Conservation (phyloP, 2,329 filamentous ascomycete genomes). For the Rhytidhysteron rufulum region DNA sequence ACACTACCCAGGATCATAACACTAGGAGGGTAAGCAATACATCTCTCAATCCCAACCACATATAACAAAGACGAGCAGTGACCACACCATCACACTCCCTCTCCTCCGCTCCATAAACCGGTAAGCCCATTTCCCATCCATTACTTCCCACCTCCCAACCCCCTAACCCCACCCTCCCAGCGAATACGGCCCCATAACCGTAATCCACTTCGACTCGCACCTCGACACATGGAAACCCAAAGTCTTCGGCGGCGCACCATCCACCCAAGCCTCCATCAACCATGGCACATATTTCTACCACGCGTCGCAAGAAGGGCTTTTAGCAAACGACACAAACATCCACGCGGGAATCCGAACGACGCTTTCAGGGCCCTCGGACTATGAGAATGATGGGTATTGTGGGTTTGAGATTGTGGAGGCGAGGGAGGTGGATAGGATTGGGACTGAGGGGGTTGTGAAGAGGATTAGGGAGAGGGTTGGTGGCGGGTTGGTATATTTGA, state of each 20-base stretch:
- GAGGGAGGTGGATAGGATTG: constrained; percentile 65
- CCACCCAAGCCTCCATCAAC: constrained; percentile 72
- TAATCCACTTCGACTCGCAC: constrained; percentile 62
- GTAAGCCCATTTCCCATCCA: too few species aligned
- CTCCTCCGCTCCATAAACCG: constrained; percentile 57
- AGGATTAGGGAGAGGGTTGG: constrained; percentile 73
- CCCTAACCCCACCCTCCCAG: constrained; percentile 6
- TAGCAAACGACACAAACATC: constrained; percentile 80
- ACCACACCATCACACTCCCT: constrained; percentile 60
- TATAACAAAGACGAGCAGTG: constrained; percentile 30
- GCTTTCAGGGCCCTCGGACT: constrained; percentile 72
- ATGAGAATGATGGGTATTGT: constrained; percentile 81
- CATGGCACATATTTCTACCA: constrained; percentile 90
- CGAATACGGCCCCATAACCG: constrained; percentile 65
- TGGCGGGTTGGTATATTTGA: constrained; percentile 71
- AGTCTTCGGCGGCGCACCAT: constrained; percentile 79
- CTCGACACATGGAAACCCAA: constrained; percentile 71
- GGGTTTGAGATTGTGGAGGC: constrained; percentile 81
- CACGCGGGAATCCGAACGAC: constrained; percentile 85
- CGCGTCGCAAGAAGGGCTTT: constrained; percentile 70
- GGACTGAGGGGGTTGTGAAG: constrained; percentile 70
- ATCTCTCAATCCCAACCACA: too few species aligned
- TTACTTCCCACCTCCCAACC: background rate
- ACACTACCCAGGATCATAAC: constrained; percentile 80
- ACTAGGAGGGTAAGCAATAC: too few species aligned